These are phyloP conservation scores for Fusarium fujikuroi DNA, from an alignment of 2,329 filamentous ascomycete species.

Conservation along the genomic window DNA sequence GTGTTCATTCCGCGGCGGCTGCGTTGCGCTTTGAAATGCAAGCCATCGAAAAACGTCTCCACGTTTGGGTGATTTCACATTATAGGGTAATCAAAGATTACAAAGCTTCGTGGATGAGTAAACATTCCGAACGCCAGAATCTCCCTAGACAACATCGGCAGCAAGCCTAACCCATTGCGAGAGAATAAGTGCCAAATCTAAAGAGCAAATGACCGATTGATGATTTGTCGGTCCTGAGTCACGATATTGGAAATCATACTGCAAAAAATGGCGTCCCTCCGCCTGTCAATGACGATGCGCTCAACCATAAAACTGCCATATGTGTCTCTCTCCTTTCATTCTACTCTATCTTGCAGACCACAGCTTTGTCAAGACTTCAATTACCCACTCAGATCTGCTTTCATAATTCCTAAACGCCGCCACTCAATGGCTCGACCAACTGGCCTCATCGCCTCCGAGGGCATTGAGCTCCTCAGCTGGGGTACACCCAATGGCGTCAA, in stretches of 20 bases:
- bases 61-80: constrained; percentile 2
- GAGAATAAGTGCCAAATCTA: background rate
- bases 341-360: background rate
- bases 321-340: background rate
- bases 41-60: background rate
- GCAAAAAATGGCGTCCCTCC: constrained; percentile 4
- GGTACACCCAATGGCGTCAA: constrained; percentile 67
- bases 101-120: constrained; percentile 21
- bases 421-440: constrained; percentile 52
- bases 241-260: background rate
- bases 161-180: background rate
- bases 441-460: constrained; percentile 69
- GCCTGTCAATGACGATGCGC: background rate
- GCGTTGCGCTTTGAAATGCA: background rate
- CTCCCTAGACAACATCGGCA: background rate
- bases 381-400: background rate
- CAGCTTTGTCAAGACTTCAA: background rate
- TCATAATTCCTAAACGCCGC: background rate
- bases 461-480: constrained; percentile 72
- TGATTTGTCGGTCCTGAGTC: background rate
- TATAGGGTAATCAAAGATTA: background rate
- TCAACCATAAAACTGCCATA: background rate
- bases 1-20: background rate
- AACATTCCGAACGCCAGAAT: background rate
- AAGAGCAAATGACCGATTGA: background rate